These are phyloP conservation scores for Metschnikowia proteae DNA, from an alignment of 805 yeast species.

Conservation along the genomic window DNA sequence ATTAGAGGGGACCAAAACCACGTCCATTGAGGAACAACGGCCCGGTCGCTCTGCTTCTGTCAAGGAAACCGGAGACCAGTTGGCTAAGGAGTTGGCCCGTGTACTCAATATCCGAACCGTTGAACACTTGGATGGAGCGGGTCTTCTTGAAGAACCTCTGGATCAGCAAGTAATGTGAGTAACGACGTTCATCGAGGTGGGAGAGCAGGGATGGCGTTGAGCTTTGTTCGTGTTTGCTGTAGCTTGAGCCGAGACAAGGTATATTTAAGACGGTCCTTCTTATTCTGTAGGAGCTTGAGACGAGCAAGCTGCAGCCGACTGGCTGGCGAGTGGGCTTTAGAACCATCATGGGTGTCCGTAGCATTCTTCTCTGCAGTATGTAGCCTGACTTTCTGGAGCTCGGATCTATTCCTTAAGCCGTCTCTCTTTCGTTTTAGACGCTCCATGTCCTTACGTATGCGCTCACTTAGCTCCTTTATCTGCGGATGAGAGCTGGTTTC, in stretches of 20 bases:
- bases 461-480: slow-evolving; percentile 27
- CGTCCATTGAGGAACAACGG: slow-evolving; percentile 25
- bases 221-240: slow-evolving; percentile 16
- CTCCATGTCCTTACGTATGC: slow-evolving; percentile 30
- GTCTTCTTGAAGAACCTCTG: slow-evolving; percentile 9
- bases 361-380: slow-evolving; percentile 18
- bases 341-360: slow-evolving; percentile 9
- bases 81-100: slow-evolving; percentile 36
- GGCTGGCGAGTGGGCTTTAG: slow-evolving; percentile 19
- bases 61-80: slow-evolving; percentile 30
- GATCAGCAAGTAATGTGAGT: too few species aligned
- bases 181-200: slow-evolving; percentile 4
- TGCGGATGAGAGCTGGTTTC: slow-evolving; percentile 41
- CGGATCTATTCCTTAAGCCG: slow-evolving; percentile 33
- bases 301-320: slow-evolving; percentile 35
- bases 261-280: slow-evolving; percentile 44
- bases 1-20: slow-evolving; percentile 49
- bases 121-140: slow-evolving; percentile 36
- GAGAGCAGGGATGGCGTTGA: slow-evolving; percentile 13
- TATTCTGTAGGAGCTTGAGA: slow-evolving; percentile 37
- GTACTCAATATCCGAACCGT: slow-evolving; percentile 29
- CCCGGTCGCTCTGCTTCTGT: slow-evolving; percentile 16
- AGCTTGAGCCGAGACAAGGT: slow-evolving; percentile 26
- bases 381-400: slow-evolving; percentile 40
- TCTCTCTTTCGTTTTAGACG: slow-evolving; percentile 31